These are phyloP conservation scores for Rusavskia elegans DNA, from an alignment of 495 filamentous ascomycete genomes.

Conservation along the genomic window DNA sequence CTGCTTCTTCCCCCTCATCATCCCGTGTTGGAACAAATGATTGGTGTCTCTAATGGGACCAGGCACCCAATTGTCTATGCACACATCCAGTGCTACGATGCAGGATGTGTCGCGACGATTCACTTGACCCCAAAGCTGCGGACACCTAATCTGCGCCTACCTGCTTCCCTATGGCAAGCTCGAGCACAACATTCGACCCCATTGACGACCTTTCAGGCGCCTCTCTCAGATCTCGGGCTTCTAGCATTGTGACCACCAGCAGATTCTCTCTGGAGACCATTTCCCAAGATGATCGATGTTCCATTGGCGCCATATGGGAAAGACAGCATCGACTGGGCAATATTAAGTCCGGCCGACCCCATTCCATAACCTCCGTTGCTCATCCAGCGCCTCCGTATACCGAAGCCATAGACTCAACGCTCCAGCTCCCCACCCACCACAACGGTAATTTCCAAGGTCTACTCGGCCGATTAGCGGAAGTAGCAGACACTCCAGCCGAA, in stretches of 20 bases:
- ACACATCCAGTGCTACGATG: too few species aligned
- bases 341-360: too few species aligned
- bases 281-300: constrained; percentile 1
- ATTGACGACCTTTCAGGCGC: not conserved
- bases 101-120: too few species aligned
- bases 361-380: constrained; percentile 2
- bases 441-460: not conserved
- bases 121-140: too few species aligned
- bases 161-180: not conserved
- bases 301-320: constrained; percentile 1
- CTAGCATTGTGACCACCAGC: constrained; percentile 9
- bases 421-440: not conserved
- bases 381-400: constrained; percentile 9
- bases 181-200: not conserved
- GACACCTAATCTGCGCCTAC: too few species aligned
- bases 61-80: too few species aligned
- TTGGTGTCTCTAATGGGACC: too few species aligned
- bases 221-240: constrained; percentile 8
- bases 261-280: constrained; percentile 8
- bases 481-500: not conserved
- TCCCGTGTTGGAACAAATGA: too few species aligned
- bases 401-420: not conserved
- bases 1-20: too few species aligned
- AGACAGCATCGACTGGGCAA: not conserved
- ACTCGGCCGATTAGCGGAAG: not conserved